Percentiles rank a stretch among this genome's conserved stretches.
phyloP scores from a whole-genome alignment of 331 rosid species.

The Malus hybrid region DNA sequence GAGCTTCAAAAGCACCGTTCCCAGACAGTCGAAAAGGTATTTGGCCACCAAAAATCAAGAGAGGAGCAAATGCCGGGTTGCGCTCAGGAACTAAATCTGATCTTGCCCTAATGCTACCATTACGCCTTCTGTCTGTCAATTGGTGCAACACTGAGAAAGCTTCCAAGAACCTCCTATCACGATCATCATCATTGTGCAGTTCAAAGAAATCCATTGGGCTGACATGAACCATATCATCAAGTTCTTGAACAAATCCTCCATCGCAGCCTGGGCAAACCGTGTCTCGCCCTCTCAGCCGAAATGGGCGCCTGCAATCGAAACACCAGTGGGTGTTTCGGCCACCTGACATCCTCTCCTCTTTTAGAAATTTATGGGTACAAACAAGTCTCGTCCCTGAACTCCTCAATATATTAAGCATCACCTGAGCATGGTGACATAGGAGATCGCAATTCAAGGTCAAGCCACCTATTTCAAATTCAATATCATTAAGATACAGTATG shows the following conservation, averaged over 20 bases:
- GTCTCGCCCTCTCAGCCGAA: slow-evolving; percentile 37
- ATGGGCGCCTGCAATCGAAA: slow-evolving; percentile 36
- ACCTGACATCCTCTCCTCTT: slow-evolving; percentile 45
- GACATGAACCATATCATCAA: slow-evolving; percentile 40
- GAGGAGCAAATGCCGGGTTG: slow-evolving; percentile 38
- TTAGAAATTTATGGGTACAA: not conserved
- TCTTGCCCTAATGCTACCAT: slow-evolving; percentile 31
- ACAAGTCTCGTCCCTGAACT: not conserved
- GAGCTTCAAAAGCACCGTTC: slow-evolving; percentile 52
- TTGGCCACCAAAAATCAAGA: slow-evolving; percentile 69
- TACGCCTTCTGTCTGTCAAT: slow-evolving; percentile 37
- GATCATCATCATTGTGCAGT: slow-evolving; percentile 29
- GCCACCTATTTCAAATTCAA: not conserved
- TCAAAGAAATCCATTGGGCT: slow-evolving; percentile 40
- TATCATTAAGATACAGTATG: not conserved
- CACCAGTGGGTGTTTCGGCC: slow-evolving; percentile 68
- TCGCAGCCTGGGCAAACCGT: slow-evolving; percentile 43
- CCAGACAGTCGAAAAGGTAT: slow-evolving; percentile 53
- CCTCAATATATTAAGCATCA: not conserved
- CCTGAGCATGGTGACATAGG: not conserved
- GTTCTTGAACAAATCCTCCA: slow-evolving; percentile 65
- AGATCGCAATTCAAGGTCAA: not conserved
- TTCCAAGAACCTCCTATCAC: slow-evolving; percentile 35
- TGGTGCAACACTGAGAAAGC: slow-evolving; percentile 49
- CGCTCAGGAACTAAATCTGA: slow-evolving; percentile 43